A percentile compares a stretch with the other conserved stretches of the same genome.
Conservation (phyloP, 495 filamentous ascomycete species). For the Penicillium ochrochloron region DNA sequence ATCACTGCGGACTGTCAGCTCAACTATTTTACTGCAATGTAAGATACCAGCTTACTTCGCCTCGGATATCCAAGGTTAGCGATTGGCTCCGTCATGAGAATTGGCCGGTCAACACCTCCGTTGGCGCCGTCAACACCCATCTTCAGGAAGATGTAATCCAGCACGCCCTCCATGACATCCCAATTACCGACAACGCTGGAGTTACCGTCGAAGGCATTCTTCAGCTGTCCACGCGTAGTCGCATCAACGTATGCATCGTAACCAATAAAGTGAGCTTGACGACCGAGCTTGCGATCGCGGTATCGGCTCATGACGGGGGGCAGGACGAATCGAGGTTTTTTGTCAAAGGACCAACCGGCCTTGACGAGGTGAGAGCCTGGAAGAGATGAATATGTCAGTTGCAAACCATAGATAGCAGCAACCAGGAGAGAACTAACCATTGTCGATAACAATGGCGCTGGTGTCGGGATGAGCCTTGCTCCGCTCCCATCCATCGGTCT, state of each 20-base stretch:
- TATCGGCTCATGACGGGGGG: slow-evolving; percentile 93
- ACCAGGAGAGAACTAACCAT: slow-evolving; percentile 62
- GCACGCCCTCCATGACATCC: slow-evolving; percentile 91
- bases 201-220: slow-evolving; percentile 88
- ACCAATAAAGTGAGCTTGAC: slow-evolving; percentile 88
- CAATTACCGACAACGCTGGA: slow-evolving; percentile 93
- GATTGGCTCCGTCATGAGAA: slow-evolving; percentile 95
- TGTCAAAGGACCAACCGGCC: slow-evolving; percentile 94
- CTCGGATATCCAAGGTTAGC: slow-evolving; percentile 86
- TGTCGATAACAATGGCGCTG: slow-evolving; percentile 94
- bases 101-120: slow-evolving; percentile 77
- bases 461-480: slow-evolving; percentile 58
- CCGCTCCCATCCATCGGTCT: slow-evolving; percentile 67
- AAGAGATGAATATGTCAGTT: slow-evolving; percentile 1
- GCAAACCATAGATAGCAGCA: neutral
- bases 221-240: slow-evolving; percentile 85
- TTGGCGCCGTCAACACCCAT: slow-evolving; percentile 77
- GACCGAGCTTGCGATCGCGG: slow-evolving; percentile 86
- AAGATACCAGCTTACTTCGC: slow-evolving; percentile 64
- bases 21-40: neutral
- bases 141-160: slow-evolving; percentile 93
- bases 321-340: slow-evolving; percentile 73
- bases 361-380: slow-evolving; percentile 85
- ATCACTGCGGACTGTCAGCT: slow-evolving; percentile 65
- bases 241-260: slow-evolving; percentile 92